These are phyloP conservation scores for Herpetospermum pedunculosum DNA, from an alignment of 306 rosid species.

Conservation along the genomic window DNA sequence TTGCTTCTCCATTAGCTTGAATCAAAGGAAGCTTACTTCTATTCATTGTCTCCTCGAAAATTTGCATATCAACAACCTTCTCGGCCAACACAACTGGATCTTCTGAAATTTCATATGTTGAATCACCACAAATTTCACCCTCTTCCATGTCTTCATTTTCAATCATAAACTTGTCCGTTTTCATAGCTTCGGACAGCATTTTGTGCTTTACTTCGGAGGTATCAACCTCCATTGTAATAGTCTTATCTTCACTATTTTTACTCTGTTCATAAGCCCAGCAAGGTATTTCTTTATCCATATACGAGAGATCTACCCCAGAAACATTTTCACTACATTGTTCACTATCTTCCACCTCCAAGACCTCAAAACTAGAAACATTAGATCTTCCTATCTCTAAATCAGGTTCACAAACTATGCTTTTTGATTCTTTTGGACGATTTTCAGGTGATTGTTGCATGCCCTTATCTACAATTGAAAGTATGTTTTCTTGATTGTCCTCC, in stretches of 20 bases:
- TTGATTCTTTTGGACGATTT: constrained; percentile 22
- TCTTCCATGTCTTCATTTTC: constrained; percentile 48
- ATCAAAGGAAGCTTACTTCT: constrained; percentile 9
- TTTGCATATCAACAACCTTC: constrained; percentile 20
- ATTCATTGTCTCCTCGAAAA: constrained; percentile 10
- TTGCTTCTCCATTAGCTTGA: constrained; percentile 19
- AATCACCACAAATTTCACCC: constrained; percentile 68
- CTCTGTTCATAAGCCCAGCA: constrained; percentile 12
- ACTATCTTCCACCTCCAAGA: constrained; percentile 18
- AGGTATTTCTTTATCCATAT: constrained; percentile 17
- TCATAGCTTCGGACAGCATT: constrained; percentile 14
- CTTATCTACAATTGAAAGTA: background rate
- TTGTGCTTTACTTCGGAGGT: constrained; percentile 2
- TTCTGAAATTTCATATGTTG: constrained; percentile 18
- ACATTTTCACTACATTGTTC: constrained; percentile 16
- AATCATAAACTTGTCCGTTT: constrained; percentile 11
- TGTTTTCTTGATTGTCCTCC: constrained; percentile 10
- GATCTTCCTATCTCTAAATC: constrained; percentile 1
- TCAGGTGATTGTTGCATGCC: constrained; percentile 4
- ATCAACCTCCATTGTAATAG: constrained; percentile 2
- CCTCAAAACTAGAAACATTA: constrained; percentile 17
- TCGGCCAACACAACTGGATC: constrained; percentile 24
- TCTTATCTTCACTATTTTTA: constrained; percentile 6
- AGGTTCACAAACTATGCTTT: constrained; percentile 7
- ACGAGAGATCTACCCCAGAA: constrained; percentile 11